Percentiles rank a stretch among this genome's conserved stretches.
These are phyloP conservation scores for Eimeria brunetti DNA, from an alignment of 169 alveolate species.

Conservation along the genomic window DNA sequence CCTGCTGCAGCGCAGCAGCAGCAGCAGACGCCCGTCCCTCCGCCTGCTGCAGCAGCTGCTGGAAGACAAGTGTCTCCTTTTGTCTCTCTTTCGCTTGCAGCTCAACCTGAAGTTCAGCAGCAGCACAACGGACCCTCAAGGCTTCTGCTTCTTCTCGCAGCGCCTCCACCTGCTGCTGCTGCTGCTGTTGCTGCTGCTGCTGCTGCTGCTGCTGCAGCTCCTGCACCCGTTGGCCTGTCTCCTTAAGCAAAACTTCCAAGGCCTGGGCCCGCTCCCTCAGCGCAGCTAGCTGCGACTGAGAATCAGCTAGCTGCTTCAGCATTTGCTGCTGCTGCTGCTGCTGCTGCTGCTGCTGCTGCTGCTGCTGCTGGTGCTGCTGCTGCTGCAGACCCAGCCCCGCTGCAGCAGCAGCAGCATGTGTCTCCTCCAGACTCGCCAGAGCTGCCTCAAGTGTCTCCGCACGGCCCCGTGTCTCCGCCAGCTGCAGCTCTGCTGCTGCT, in stretches of 20 bases:
- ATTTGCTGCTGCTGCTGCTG: no score
- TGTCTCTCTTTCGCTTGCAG: background rate
- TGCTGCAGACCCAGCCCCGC: no score
- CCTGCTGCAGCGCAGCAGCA: conserved; percentile 2
- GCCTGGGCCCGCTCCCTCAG: background rate
- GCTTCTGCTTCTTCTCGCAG: conserved; percentile 19
- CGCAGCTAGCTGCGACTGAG: background rate
- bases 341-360: no score
- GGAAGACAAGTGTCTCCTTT: background rate
- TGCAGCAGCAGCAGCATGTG: no score
- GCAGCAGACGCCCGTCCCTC: background rate
- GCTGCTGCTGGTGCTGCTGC: no score
- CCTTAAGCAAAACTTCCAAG: background rate
- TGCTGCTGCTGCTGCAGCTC: conserved; percentile 1
- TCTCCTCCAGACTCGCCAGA: background rate
- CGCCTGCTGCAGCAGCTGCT: background rate
- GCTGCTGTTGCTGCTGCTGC: conserved; percentile 44
- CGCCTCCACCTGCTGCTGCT: background rate
- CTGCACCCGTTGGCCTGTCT: background rate
- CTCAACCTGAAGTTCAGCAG: conserved; percentile 6
- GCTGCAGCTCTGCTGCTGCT: background rate
- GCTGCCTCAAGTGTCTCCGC: background rate
- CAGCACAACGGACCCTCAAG: background rate
- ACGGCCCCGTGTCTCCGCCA: background rate
- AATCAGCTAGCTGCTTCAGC: no score